Evolutionary conservation across 139 green algal species (phyloP), one percentile per base, ranked within the genome.

Genomic region (Nannochloris sp.): DNA sequence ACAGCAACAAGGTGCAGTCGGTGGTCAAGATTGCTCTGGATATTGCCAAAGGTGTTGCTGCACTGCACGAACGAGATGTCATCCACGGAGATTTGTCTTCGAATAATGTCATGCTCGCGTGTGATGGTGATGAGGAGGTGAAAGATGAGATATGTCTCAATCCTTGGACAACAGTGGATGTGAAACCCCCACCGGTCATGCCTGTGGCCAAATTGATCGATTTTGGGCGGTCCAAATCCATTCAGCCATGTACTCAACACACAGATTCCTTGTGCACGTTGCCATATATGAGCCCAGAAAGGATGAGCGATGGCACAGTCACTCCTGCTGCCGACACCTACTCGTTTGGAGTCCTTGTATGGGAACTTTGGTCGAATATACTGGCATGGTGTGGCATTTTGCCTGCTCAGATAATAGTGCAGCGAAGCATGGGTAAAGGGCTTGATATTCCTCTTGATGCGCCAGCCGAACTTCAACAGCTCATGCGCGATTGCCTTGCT

Each of bases 81-180:
- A 37, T 66, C 5, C 62, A 68, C 16, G 48, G 20, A 8, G 62
- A 68, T 14, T 31, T 68, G 26, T 37, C 61, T 20, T 49, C 62
- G 5, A 49, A 20, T 9, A 68, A 68, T 26, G 44, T 68, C 26
- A n/a, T 68, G 44, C 62, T 68, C 26, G 61, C 49, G 16, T 30
- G 62, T 14, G 25, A 59, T 58, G 6, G 36, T 29, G 51, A 25
- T 40, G 33, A 40, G 12, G 33, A 40, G 33, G 17, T 40, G 33
- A 8, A 11, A 40, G 33, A 40, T 13, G 33, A 13, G 33, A 8
- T 40, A 8, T 40, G 8, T 40, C 33, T 40, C 33, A 40, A 40
- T 4, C 33, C 33, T 40, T 13, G 33, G 33, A 40, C 33, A 40
- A 12, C 20, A 23, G 20, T 40, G 33, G 33, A 40, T 40, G 33